phyloP scores from a whole-genome alignment of 2,329 filamentous ascomycete genomes.

The Stagonosporopsis tanaceti region DNA sequence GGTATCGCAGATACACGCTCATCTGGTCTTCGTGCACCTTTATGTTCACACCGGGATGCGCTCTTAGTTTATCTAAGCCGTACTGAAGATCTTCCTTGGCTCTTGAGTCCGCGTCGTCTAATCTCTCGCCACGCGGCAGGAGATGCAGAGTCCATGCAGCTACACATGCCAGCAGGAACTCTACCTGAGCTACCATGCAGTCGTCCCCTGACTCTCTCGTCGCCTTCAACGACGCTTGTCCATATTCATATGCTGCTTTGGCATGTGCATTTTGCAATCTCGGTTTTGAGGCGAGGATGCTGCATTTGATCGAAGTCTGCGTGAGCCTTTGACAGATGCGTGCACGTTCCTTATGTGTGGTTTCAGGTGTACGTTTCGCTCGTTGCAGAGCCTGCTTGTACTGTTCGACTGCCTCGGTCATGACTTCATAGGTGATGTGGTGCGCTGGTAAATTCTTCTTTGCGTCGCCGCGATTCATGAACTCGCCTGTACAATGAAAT shows the following conservation, averaged over 20 bases:
- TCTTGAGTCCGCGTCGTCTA: not conserved
- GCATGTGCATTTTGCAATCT: not conserved
- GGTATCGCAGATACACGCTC: not conserved
- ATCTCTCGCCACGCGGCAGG: not conserved
- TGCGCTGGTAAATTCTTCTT: slow-evolving; percentile 1
- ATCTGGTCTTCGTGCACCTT: slow-evolving; percentile 1
- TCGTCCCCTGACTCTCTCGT: slow-evolving; percentile 9
- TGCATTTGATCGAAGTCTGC: slow-evolving; percentile 18
- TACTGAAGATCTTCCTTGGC: not conserved
- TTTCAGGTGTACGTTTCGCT: slow-evolving; percentile 13
- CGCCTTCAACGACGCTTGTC: slow-evolving; percentile 19
- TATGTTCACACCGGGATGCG: not conserved
- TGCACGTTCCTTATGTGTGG: slow-evolving; percentile 23
- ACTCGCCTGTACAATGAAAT: not conserved
- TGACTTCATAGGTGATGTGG: slow-evolving; percentile 2
- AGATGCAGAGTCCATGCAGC: slow-evolving; percentile 23
- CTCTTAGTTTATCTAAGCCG: not conserved
- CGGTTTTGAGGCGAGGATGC: slow-evolving; percentile 6
- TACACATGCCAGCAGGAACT: slow-evolving; percentile 22
- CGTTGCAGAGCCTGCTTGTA: slow-evolving; percentile 15
- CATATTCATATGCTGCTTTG: slow-evolving; percentile 21
- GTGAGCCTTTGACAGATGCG: slow-evolving; percentile 30
- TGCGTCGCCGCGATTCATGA: not conserved
- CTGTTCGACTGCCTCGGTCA: slow-evolving; percentile 6
- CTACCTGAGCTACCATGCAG: slow-evolving; percentile 23